Percentiles rank a stretch among this genome's conserved stretches.
These are phyloP conservation scores for Rhododendron kiyosumense DNA, from an alignment of 148 eudicot genomes.

Conservation along the genomic window DNA sequence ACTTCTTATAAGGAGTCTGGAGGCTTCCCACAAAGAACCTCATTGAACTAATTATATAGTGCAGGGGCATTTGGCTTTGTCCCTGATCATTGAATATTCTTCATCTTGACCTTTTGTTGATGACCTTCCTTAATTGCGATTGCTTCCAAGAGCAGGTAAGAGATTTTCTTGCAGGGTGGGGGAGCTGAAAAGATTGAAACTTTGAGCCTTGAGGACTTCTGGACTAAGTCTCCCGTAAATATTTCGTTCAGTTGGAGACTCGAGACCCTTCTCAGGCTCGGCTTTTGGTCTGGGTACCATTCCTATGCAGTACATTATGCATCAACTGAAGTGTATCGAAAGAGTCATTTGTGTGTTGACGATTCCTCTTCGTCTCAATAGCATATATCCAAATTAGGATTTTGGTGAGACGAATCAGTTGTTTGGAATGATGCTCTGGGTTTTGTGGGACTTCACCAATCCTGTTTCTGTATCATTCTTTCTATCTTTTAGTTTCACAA, in stretches of 20 bases:
- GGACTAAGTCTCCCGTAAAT: no score
- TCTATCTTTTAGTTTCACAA: neutral
- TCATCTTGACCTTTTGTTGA: neutral
- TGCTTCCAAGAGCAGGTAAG: neutral
- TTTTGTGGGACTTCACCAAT: neutral
- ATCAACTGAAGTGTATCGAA: neutral
- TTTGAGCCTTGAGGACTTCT: neutral
- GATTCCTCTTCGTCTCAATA: neutral
- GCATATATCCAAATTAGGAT: neutral
- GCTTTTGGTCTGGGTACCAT: neutral
- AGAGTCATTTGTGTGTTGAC: neutral
- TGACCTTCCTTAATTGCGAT: neutral
- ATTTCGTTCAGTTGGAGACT: no score
- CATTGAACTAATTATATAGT: no score
- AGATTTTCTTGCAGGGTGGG: neutral
- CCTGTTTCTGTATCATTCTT: neutral
- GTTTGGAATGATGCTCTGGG: neutral
- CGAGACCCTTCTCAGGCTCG: neutral
- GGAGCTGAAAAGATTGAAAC: neutral
- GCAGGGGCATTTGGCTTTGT: neutral
- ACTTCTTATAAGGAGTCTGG: neutral
- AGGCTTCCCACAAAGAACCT: no score
- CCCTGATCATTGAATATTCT: neutral
- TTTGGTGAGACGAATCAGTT: neutral
- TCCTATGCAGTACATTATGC: neutral